phyloP scores from a whole-genome alignment of 768 basidiomycete genomes.

The Boletales sp. region DNA sequence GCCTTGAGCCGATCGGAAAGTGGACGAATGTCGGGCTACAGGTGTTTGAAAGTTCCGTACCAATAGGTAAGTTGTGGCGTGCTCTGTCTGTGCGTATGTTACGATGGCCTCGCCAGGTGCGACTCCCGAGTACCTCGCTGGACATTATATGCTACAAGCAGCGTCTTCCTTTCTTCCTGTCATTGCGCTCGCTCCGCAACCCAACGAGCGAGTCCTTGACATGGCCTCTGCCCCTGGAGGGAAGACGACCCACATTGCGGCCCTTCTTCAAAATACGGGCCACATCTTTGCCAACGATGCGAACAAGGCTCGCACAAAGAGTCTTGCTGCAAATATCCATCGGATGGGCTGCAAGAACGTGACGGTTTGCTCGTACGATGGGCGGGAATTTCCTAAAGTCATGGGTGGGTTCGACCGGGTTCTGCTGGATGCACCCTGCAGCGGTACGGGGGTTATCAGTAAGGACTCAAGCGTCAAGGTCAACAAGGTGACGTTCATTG shows the following conservation, averaged over 20 bases:
- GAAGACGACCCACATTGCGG: slow-evolving; percentile 97
- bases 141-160: slow-evolving; percentile 99
- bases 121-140: slow-evolving; percentile 97
- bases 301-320: slow-evolving; percentile 93
- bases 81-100: neutral
- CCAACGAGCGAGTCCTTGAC: slow-evolving; percentile 90
- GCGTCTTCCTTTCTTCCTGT: slow-evolving; percentile 99
- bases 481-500: slow-evolving; percentile 72
- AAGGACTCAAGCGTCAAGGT: slow-evolving; percentile 97
- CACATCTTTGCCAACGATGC: slow-evolving; percentile 96
- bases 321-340: slow-evolving; percentile 94
- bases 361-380: slow-evolving; percentile 94
- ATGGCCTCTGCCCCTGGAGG: slow-evolving; percentile 99
- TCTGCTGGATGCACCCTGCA: slow-evolving; percentile 94
- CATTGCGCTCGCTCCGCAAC: slow-evolving; percentile 90
- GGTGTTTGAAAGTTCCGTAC: slow-evolving; percentile 94
- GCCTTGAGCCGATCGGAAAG: slow-evolving; percentile 96
- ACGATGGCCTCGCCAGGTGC: slow-evolving; percentile 50
- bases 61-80: slow-evolving; percentile 60
- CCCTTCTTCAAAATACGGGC: slow-evolving; percentile 97
- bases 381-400: slow-evolving; percentile 96
- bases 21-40: slow-evolving; percentile 99
- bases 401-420: slow-evolving; percentile 99
- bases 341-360: slow-evolving; percentile 98
- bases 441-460: slow-evolving; percentile 96